Evolutionary conservation across 805 yeast species (phyloP), one percentile per base, ranked within the genome.

Genomic region (Ogataea minuta): DNA sequence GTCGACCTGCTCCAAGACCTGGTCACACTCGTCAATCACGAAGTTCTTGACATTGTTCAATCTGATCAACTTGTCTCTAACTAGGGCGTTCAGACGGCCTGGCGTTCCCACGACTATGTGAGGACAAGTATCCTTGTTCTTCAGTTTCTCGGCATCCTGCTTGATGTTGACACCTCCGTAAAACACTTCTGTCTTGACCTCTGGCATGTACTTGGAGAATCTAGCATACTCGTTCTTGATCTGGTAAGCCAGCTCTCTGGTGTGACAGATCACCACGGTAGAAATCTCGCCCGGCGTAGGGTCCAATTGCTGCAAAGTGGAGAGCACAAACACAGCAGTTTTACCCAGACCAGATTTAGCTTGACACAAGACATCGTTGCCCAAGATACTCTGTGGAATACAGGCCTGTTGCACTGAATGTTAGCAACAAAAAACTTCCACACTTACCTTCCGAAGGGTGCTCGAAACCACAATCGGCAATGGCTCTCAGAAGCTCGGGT

Each of bases 281-380:
- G 96, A 79, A 49, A 93, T 84, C 68, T 91, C 98, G 60, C 98
- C 99, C 46, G 95, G 88, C 53, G 91, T 88, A 31, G 99, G 98
- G 60, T 93, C 98, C 60, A 91, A 76, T 71, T 91, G 97, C 70
- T 91, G 98, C 62, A 91, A 76, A 47, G 99, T 91, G 17, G 96
- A 86, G 58, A 91, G 76, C 45, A 91, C 98, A 57, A 91, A 91
- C 41, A 91, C 98, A 31, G 99, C 99, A 44, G 99, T 91, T 68
- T 91, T 91, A 81, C 99, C 99, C 54, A 93, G 76, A 84, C 99
- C 99, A 32, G 99, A 93, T 74, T 93, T 91, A 67, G 99, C 99
- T 76, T 91, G 99, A 73, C 99, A 93, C 53, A 91, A 71, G 44
- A 91, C 98, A 63, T 91, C 99, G 47, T 96, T 91, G 62, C 98